Percentiles rank a stretch among this genome's conserved stretches.
phyloP scores from a whole-genome alignment of 306 rosid genomes.

The Rubus idaeus region DNA sequence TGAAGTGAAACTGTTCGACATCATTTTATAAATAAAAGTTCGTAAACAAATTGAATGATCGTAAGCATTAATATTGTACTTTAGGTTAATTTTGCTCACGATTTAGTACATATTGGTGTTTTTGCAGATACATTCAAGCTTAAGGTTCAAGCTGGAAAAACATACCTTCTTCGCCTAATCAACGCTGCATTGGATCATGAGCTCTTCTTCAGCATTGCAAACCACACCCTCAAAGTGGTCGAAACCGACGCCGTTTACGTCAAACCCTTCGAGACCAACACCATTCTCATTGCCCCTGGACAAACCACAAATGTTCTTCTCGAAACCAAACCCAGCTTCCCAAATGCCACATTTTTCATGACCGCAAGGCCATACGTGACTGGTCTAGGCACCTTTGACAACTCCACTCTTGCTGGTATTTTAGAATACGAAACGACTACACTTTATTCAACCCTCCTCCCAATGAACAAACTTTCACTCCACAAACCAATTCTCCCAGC shows the following conservation, averaged over 20 bases:
- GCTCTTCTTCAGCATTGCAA: conserved; percentile 69
- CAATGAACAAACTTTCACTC: conserved; percentile 38
- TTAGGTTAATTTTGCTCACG: not conserved
- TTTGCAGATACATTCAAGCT: conserved; percentile 53
- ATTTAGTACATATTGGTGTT: too few relatives aligned
- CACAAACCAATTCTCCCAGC: conserved; percentile 50
- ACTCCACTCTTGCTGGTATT: conserved; percentile 61
- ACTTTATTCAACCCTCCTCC: conserved; percentile 19
- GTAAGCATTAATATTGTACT: too few relatives aligned
- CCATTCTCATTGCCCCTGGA: conserved; percentile 57
- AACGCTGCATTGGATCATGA: conserved; percentile 70
- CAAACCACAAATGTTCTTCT: conserved; percentile 71
- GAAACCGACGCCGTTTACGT: conserved; percentile 62
- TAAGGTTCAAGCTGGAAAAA: conserved; percentile 53
- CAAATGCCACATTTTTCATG: conserved; percentile 64
- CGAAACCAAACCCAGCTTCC: conserved; percentile 45
- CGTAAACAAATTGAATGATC: too few relatives aligned
- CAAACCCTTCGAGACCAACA: conserved; percentile 51
- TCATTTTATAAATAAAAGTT: too few relatives aligned
- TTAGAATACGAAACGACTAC: conserved; percentile 42
- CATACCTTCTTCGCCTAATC: conserved; percentile 60
- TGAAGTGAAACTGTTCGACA: too few relatives aligned
- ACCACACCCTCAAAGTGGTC: conserved; percentile 56
- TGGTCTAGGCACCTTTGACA: conserved; percentile 51
- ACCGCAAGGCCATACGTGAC: conserved; percentile 34